A percentile compares a stretch with the other conserved stretches of the same genome.
Conservation (phyloP, 371 early-diverging fungal genomes). For the Capniomyces stellatus region DNA sequence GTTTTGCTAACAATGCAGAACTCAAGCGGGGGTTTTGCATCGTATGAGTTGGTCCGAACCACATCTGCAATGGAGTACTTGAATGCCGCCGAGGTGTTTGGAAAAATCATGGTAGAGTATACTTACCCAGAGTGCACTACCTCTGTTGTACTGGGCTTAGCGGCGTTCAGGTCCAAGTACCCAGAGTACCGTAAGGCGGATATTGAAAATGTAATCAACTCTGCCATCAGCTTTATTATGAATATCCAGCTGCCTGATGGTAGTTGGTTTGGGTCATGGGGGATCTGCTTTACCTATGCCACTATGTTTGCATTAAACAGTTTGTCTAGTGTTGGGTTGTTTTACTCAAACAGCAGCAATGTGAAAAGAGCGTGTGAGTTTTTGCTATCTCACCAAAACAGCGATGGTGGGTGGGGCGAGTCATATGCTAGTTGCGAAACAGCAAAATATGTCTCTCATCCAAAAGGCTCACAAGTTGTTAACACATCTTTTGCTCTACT, state of each 20-base stretch:
- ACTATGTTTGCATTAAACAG: conserved; percentile 82
- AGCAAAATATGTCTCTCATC: conserved; percentile 19
- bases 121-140: conserved; percentile 94
- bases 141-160: conserved; percentile 67
- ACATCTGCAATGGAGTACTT: conserved; percentile 58
- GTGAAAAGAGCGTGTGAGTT: conserved; percentile 69
- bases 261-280: conserved; percentile 93
- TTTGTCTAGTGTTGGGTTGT: conserved; percentile 63
- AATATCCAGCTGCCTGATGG: conserved; percentile 63
- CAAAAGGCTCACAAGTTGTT: conserved; percentile 60
- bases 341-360: conserved; percentile 53
- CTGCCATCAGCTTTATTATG: conserved; percentile 54
- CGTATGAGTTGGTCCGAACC: conserved; percentile 74
- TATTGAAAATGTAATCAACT: conserved; percentile 45
- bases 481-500: conserved; percentile 80
- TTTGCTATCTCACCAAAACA: conserved; percentile 60
- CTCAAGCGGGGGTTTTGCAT: conserved; percentile 72
- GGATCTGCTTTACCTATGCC: conserved; percentile 94
- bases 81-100: conserved; percentile 93
- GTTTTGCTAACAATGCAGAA: conserved; percentile 85
- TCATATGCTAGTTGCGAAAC: conserved; percentile 45
- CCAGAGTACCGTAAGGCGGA: conserved; percentile 68
- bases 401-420: conserved; percentile 97
- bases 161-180: conserved; percentile 49
- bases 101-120: conserved; percentile 90